Evolutionary conservation across 192 early-diverging fungal genomes (phyloP).

Genomic region (Entomortierella chlamydospora): DNA sequence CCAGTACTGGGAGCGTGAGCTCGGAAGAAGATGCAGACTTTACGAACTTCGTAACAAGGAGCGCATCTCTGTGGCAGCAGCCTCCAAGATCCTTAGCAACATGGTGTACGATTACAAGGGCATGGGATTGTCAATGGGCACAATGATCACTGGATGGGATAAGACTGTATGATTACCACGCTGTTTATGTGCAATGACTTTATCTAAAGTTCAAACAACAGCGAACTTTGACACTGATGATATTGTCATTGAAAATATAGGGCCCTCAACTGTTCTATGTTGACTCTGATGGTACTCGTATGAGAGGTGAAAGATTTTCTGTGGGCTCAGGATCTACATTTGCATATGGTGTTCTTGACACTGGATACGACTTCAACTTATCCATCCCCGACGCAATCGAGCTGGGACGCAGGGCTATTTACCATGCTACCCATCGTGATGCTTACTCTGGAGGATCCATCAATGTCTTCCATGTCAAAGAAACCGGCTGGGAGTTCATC

Average conservation of each 20-base stretch:
- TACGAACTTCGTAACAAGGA: constrained; percentile 99
- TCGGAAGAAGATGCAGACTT: constrained; percentile 92
- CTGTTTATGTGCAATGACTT: neutral
- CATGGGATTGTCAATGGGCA: constrained; percentile 99
- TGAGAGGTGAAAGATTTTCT: constrained; percentile 91
- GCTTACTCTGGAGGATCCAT: constrained; percentile 91
- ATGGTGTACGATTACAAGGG: constrained; percentile 99
- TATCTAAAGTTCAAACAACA: too few relatives aligned
- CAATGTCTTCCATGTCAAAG: constrained; percentile 91
- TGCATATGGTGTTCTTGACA: constrained; percentile 98
- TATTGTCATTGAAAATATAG: constrained; percentile 44
- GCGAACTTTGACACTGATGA: too few relatives aligned
- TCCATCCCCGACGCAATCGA: constrained; percentile 88
- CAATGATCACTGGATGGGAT: constrained; percentile 99
- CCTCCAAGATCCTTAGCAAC: constrained; percentile 96
- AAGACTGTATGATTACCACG: constrained; percentile 71
- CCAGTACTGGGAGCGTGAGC: constrained; percentile 97
- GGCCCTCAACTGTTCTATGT: constrained; percentile 97
- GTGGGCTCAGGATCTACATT: constrained; percentile 99
- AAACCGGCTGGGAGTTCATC: constrained; percentile 90
- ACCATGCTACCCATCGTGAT: constrained; percentile 96
- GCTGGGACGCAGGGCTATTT: constrained; percentile 90
- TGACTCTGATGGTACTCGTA: constrained; percentile 92
- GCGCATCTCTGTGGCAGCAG: constrained; percentile 97
- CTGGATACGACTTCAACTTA: constrained; percentile 87